Percentiles rank a stretch among this genome's conserved stretches.
Conservation (phyloP, 169 alveolate species). For the Ichthyophthirius multifiliis region DNA sequence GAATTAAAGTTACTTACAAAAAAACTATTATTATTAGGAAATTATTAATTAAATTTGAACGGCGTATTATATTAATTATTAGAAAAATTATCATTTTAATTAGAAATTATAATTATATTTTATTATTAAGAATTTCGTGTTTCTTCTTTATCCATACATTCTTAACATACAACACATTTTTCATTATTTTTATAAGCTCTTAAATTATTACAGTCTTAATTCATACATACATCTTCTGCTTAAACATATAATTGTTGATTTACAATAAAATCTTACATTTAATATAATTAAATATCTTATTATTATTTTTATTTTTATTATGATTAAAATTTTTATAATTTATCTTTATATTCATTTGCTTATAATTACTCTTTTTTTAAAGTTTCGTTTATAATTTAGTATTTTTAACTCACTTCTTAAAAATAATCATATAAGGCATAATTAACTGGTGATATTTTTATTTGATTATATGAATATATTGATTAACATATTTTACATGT, state of each 20-base stretch:
- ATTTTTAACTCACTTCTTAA: background rate
- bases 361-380: background rate
- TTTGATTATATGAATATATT: background rate
- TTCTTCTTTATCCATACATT: background rate
- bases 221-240: conserved; percentile 4
- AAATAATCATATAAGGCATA: background rate
- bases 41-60: too few relatives aligned
- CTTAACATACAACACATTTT: background rate
- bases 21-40: too few relatives aligned
- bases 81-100: too few relatives aligned
- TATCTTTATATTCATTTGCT: background rate
- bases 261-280: background rate
- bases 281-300: too few relatives aligned
- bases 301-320: too few relatives aligned
- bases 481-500: background rate
- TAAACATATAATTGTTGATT: background rate
- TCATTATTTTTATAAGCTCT: background rate
- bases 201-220: background rate
- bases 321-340: background rate
- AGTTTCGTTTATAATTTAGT: background rate
- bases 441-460: background rate
- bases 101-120: too few relatives aligned
- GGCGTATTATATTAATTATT: too few relatives aligned
- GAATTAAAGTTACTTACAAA: too few relatives aligned
- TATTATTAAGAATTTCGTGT: too few relatives aligned